Conservation (phyloP, 192 early-diverging fungal species). For the Umbelopsis vinacea region DNA sequence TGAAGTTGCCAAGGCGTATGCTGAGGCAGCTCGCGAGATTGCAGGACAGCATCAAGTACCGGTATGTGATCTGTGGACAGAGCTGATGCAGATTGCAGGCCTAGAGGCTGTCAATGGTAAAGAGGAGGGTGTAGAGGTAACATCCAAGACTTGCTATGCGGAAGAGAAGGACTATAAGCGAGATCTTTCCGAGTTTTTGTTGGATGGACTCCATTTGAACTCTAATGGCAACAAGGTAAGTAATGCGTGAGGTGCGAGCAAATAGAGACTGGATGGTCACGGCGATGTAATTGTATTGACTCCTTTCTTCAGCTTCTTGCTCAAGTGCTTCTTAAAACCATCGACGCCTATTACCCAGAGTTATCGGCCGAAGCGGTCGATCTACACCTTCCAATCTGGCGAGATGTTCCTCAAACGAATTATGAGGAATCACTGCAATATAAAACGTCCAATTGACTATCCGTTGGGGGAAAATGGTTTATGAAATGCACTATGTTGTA, state of each 20-base stretch:
- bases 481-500: too few relatives aligned
- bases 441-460: neutral
- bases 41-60: constrained; percentile 44
- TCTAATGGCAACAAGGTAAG: constrained; percentile 56
- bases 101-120: constrained; percentile 28
- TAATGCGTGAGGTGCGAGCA: neutral
- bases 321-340: neutral
- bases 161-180: neutral
- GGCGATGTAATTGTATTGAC: neutral
- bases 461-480: neutral
- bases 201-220: constrained; percentile 64
- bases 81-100: constrained; percentile 46
- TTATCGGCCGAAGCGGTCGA: neutral
- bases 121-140: neutral
- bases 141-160: neutral
- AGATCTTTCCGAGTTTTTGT: constrained; percentile 41
- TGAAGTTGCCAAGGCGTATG: constrained; percentile 53
- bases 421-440: neutral
- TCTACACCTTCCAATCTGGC: neutral
- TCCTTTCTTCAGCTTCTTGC: neutral
- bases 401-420: neutral
- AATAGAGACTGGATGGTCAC: neutral
- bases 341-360: neutral
- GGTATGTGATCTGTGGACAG: constrained; percentile 41
- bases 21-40: constrained; percentile 47